Base-by-base conservation (phyloP, 1,284 basidiomycete species). In the Agroathelia rolfsii region DNA sequence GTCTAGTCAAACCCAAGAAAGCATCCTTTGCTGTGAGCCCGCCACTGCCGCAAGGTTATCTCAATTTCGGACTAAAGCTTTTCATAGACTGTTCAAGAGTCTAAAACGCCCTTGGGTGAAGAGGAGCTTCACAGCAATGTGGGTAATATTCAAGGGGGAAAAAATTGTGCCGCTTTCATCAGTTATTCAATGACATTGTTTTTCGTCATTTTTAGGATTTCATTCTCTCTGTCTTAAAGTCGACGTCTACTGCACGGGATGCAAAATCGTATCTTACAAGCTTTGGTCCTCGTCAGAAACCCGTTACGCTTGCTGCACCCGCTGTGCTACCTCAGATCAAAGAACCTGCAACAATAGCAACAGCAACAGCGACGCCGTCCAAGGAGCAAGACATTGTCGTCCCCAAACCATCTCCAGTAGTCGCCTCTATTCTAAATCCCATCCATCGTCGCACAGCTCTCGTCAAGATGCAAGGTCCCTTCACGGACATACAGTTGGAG, bases 381-480 rank as follows among this genome's bases (percentile, higher is more conserved):
- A 35, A 40, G 30, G 36, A 44, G 20, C 35, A 38, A n/a, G n/a
- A n/a, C n/a, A n/a, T n/a, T n/a, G n/a, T n/a, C n/a, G n/a, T n/a
- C n/a, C n/a, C 49, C 27, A 60, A 59, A 39, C 61, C 62, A 14
- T 78, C 69, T 44, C 71, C 70, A 2, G 66, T 92, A 40, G 68
- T 90, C 37, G 71, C 78, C 8, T 82, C 82, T n/a, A 82, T 96
- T 36, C 65, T 96, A 15, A 72, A 90, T 50, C 89, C 89, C 4
- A 73, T 88, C 30, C 69, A 76, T 45, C 69, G 76, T 26, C 81
- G 86, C 37, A 90, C 89, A 1, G 92, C 92, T 1, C 75, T 99
- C 6, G 93, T 99, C 51, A 98, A 98, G 58, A 66, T 98, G 9
- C 95, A 98, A 56, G 90, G 94, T 3, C 95, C 95, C 1, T 98